Evolutionary conservation across 768 basidiomycete species (phyloP), one percentile per base, ranked within the genome.

Genomic region (Botryobasidium botryosum): DNA sequence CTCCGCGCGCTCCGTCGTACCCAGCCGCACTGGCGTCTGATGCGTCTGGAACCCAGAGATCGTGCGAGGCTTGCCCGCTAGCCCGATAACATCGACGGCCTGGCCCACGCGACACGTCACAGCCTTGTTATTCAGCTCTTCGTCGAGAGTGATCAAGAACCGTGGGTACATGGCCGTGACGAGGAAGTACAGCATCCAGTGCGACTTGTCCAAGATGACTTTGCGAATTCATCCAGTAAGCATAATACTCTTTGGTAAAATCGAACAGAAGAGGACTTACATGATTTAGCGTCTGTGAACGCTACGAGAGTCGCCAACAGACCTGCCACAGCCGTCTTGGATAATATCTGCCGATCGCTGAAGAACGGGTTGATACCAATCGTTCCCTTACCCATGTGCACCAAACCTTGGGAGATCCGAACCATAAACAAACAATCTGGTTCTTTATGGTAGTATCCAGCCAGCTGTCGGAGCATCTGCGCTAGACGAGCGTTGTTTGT

Each of bases 301-400:
- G 87, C 87, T 3, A 84, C 78, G 45, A 97, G 57, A 0, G 85
- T 82, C 8, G 88, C 78, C 47, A 99, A 62, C 31, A 97, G 61
- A 40, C 92, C 94, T 28, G 90, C 88, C 12, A 94, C 71, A 4
- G 88, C 88, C 1, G 84, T 75, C 42, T 79, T 73, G 55, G 75
- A 83, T 80, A 97, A 81, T 56, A 92, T 79, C 44, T 71, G 75
- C 31, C 92, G 75, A 61, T 97, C 92, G 27, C 72, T 73, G 72
- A 84, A 96, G 78, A 94, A 96, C 3, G 94, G 92, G 60, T 92
- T 96, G 53, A 99, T 67, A 8, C 85, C 84, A 57, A 99, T 85
- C 12, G 91, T 96, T 28, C 94, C 94, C 64, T 99, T 99, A 60
- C 94, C 94, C 91, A 97, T 91, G 61, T 96, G 88, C n/a, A 96